These are phyloP conservation scores for Blastocystis sp. DNA, from an alignment of 352 stramenopile genomes.

Conservation along the genomic window DNA sequence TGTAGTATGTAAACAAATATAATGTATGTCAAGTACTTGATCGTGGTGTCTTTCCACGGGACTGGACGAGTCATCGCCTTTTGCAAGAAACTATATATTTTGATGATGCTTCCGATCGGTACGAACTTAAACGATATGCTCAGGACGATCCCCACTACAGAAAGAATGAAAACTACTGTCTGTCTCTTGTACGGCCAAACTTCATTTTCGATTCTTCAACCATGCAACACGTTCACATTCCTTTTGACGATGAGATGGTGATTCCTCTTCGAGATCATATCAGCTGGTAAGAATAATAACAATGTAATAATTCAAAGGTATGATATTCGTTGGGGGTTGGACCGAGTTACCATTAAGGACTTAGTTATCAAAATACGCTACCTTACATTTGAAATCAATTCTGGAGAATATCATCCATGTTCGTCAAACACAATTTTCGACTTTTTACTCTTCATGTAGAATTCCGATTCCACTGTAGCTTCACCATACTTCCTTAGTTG, in stretches of 20 bases:
- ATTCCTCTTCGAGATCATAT: neutral
- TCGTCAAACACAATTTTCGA: neutral
- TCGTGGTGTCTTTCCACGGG: conserved; percentile 11
- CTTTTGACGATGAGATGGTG: neutral
- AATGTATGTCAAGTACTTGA: conserved; percentile 49
- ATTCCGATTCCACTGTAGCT: neutral
- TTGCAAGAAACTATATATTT: conserved; percentile 38
- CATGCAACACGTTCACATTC: conserved; percentile 13
- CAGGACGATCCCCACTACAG: neutral
- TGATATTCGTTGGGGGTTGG: conserved; percentile 25
- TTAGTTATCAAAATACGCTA: neutral
- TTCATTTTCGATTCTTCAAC: neutral
- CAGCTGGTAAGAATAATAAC: neutral
- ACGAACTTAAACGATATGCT: conserved; percentile 44
- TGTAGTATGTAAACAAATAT: conserved; percentile 25
- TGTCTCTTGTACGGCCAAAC: neutral
- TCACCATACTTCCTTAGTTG: neutral
- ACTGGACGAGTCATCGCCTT: conserved; percentile 46
- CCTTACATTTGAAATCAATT: conserved; percentile 2
- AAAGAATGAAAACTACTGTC: neutral
- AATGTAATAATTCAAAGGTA: neutral
- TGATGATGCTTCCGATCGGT: neutral
- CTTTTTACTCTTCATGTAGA: conserved; percentile 25
- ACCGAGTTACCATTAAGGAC: neutral
- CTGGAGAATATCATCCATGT: neutral